Base-by-base conservation (phyloP, 306 rosid genomes). In the Vigna mungo region DNA sequence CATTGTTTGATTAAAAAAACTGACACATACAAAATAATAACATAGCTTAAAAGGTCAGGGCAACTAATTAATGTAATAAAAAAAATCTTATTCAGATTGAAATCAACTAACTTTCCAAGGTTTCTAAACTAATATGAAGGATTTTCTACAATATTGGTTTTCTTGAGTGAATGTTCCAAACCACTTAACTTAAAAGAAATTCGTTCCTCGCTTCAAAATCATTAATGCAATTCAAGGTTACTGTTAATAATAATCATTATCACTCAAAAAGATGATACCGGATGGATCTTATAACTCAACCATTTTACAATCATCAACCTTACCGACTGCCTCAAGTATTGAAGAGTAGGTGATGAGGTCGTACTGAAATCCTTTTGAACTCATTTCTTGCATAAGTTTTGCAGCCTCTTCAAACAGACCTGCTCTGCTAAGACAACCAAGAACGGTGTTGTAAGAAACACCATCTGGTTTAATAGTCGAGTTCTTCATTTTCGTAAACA, bases 241-340 rank as follows among this genome's bases (percentile, higher is more conserved):
- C 32, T 56, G 68, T 17, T n/a, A n/a, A n/a, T 16, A 36, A 21
- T 68, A 47, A 56, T 39, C 18, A 54, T 63, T 30, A 72, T 21
- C 64, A 59, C 68, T 52, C 4, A 11, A 61, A 55, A 78, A 52
- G 61, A 5, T 46, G 34, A 61, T 44, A 73, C 71, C 47, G 23
- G 62, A 51, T 59, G 36, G 46, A 46, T 82, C 56, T 82, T 78
- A 83, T 9, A 76, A 72, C 60, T 48, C 78, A 13, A 48, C 71
- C 77, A 76, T 4, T 54, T 68, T 54, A 25, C 52, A 51, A 54
- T 81, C 96, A 81, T 95, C 95, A 60, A 92, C 89, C 85, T 87
- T 95, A 78, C 97, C 98, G 47, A 95, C 96, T n/a, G 97, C 98
- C 85, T 95, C 96, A 8, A 95, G 92, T 75, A 95, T 92, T 23